Percentiles rank a stretch among this genome's conserved stretches.
Conservation (phyloP, 257 asterid genomes). For the Solanum tarijense region DNA sequence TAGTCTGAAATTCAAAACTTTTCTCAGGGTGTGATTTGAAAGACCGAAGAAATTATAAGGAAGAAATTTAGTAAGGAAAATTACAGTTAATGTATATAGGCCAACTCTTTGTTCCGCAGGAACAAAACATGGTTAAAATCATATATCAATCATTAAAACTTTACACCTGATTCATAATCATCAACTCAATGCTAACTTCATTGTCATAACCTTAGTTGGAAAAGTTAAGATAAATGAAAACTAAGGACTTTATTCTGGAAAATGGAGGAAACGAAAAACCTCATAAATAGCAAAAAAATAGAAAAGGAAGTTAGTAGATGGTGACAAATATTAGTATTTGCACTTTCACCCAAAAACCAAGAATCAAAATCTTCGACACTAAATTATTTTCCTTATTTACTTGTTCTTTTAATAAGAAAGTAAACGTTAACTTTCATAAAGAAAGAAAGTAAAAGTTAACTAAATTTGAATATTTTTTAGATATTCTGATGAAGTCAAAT, state of each 20-base stretch:
- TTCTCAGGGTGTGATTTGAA: neutral
- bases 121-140: neutral
- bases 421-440: neutral
- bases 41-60: neutral
- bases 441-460: neutral
- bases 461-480: neutral
- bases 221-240: neutral
- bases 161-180: neutral
- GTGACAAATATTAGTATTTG: neutral
- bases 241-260: neutral
- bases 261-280: neutral
- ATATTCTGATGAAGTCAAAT: neutral
- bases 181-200: neutral
- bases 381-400: too few species aligned
- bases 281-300: neutral
- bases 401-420: neutral
- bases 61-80: neutral
- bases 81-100: neutral
- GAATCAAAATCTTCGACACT: neutral
- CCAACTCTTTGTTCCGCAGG: neutral
- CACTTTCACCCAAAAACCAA: neutral
- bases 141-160: constrained; percentile 13
- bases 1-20: neutral
- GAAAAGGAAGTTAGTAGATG: neutral
- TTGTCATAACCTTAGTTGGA: neutral